These are phyloP conservation scores for Leptodontidium sp. DNA, from an alignment of 2,329 filamentous ascomycete species.

Conservation along the genomic window DNA sequence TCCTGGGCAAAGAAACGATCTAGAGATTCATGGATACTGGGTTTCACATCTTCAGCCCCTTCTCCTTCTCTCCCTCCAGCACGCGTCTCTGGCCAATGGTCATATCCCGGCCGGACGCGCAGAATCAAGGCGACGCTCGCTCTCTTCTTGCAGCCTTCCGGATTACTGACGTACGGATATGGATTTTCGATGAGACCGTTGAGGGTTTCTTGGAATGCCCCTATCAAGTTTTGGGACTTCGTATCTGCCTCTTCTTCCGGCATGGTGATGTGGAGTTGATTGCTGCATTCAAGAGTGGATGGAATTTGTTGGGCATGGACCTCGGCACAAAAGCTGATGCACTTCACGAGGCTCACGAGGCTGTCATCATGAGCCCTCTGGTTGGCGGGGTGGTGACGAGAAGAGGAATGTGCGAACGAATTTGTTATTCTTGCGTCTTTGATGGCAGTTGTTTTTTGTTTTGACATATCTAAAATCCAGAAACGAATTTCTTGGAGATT, in stretches of 20 bases:
- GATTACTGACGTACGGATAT: slow-evolving; percentile 56
- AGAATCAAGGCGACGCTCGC: slow-evolving; percentile 66
- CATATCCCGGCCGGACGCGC: slow-evolving; percentile 65
- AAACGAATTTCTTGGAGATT: too few relatives aligned
- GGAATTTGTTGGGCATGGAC: not conserved
- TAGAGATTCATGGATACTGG: slow-evolving; percentile 51
- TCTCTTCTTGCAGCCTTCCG: slow-evolving; percentile 37
- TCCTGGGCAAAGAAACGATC: slow-evolving; percentile 67
- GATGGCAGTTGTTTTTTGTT: too few relatives aligned
- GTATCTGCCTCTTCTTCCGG: not conserved
- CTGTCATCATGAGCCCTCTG: slow-evolving; percentile 1
- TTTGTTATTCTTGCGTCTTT: too few relatives aligned
- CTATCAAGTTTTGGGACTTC: slow-evolving; percentile 38
- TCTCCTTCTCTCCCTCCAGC: slow-evolving; percentile 1
- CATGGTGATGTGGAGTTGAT: slow-evolving; percentile 15
- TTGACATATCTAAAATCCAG: too few relatives aligned
- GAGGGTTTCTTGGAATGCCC: slow-evolving; percentile 39
- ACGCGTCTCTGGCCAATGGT: slow-evolving; percentile 56
- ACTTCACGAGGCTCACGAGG: slow-evolving; percentile 13
- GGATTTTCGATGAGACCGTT: slow-evolving; percentile 51
- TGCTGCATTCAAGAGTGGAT: not conserved
- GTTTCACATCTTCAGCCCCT: slow-evolving; percentile 37
- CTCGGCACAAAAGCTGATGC: slow-evolving; percentile 4
- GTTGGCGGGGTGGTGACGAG: too few relatives aligned
- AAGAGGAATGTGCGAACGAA: not conserved